Base-by-base conservation (phyloP, 2,329 filamentous ascomycete species). In the Colletotrichum limetticola region DNA sequence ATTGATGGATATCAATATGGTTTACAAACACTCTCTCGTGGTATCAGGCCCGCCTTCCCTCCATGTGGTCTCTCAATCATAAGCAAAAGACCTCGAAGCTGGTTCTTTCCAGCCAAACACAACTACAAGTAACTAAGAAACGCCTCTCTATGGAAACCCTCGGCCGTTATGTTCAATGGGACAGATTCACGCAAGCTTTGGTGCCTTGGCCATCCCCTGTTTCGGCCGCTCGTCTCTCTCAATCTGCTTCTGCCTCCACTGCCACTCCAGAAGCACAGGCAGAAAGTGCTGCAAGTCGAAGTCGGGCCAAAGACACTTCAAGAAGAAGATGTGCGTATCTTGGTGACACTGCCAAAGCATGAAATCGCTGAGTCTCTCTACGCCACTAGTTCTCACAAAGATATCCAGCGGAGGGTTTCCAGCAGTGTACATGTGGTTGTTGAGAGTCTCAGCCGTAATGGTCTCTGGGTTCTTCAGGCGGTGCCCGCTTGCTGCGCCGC, bases 271-370 rank as follows among this genome's bases (percentile, higher is more conserved):
- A 66, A 99, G 84, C 26, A 99, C 95, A 9, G 96, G 97, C 22
- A 99, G 83, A 82, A 98, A 98, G 72, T 95, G 90, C 91, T 95
- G 96, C 5, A 99, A 87, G 80, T 97, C 95, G 78, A 99, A 98
- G 75, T 98, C 95, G 2, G 97, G 97, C 97, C 97, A 99, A 74
- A 98, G 87, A 76, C 94, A 97, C 78, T 97, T 90, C 69, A 98
- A 84, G 80, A 98, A 99, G 72, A 97, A 94, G 75, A 99, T 93
- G 73, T 97, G 93, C 0, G 97, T 98, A 75, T 96, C 88, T 79
- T 98, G 91, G 80, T 98, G 95, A 78, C 94, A 97, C 83, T 99
- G 97, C 97, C 97, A 99, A 42, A 99, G 91, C 95, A 99, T 97
- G 78, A 98, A 99, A 81, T 99, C 97, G 80, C 95, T 98, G 72